phyloP scores from a whole-genome alignment of 176 grass and related monocot genomes.

The Bromus sterilis region DNA sequence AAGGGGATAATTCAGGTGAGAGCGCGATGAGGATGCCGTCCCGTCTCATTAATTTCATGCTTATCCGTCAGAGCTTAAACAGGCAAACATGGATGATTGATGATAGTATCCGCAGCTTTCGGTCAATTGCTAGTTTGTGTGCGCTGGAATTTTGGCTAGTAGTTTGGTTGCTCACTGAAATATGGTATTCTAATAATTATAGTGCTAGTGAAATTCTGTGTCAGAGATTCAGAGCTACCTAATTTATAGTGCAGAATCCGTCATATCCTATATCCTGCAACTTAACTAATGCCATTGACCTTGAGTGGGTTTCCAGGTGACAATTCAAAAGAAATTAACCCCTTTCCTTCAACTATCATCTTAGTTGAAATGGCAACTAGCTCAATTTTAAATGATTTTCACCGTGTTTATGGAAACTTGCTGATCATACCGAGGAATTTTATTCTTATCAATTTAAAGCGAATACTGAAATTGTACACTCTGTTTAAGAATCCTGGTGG shows the following conservation, averaged over 20 bases:
- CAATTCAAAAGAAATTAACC: neutral
- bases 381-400: neutral
- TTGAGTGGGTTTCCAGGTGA: neutral
- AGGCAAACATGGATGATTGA: neutral
- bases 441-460: neutral
- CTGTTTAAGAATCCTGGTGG: neutral
- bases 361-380: neutral
- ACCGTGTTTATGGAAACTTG: neutral
- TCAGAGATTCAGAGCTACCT: neutral
- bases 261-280: neutral
- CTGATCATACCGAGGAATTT: neutral
- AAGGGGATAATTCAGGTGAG: slow-evolving; percentile 95
- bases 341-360: neutral
- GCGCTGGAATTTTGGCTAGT: neutral
- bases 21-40: neutral
- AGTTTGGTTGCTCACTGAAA: no score
- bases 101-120: neutral
- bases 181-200: no score
- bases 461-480: neutral
- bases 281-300: neutral
- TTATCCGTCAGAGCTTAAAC: neutral
- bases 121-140: neutral
- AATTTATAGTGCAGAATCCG: neutral
- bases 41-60: neutral
- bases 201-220: no score